Base-by-base conservation (phyloP, 2,329 filamentous ascomycete genomes). In the Neofusicoccum umdonicola region DNA sequence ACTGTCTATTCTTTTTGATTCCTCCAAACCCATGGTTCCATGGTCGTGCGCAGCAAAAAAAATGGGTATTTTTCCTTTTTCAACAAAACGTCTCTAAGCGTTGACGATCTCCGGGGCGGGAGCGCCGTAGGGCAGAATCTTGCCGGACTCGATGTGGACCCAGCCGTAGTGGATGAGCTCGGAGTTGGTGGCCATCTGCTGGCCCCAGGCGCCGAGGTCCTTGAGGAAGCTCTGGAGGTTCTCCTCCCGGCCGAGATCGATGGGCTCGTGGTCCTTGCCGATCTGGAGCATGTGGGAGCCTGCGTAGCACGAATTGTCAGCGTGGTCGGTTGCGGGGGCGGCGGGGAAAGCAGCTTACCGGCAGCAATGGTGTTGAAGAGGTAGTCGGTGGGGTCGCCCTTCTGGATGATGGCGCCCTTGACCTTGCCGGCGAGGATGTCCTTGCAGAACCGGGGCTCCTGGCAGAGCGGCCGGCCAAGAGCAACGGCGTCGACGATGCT, bases 401-500 rank as follows among this genome's bases (percentile, higher is more conserved):
- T 60, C 63, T 65, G 63, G 27, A 60, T 61, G 47, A 65, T 65
- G 37, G 63, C 63, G 47, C 52, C 54, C 63, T 76, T 78, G 4
- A 78, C 79, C 67, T 77, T 78, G 11, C 82, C 82, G 0, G 76
- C 71, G 0, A 86, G 71, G 1, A 85, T 79, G 17, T 82, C 76
- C 51, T 73, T 75, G 48, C 78, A 76, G 1, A 85, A 71, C 9
- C 74, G 74, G 0, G 80, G 80, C 69, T 88, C 85, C 68, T 85
- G 82, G 54, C 79, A 80, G 0, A 83, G 70, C 0, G 85, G 80
- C 8, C 85, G 80, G 0, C 78, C 88, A 19, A 90, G 76, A 0
- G 87, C 87, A 8, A 89, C 78, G 19, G 87, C 87, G 68, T 89
- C 82, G 3, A 89, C 83, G 0, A 80, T 78, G 5, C 83, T 69